Evolutionary conservation across 1,284 basidiomycete genomes (phyloP).

Genomic region (Grifola frondosa): DNA sequence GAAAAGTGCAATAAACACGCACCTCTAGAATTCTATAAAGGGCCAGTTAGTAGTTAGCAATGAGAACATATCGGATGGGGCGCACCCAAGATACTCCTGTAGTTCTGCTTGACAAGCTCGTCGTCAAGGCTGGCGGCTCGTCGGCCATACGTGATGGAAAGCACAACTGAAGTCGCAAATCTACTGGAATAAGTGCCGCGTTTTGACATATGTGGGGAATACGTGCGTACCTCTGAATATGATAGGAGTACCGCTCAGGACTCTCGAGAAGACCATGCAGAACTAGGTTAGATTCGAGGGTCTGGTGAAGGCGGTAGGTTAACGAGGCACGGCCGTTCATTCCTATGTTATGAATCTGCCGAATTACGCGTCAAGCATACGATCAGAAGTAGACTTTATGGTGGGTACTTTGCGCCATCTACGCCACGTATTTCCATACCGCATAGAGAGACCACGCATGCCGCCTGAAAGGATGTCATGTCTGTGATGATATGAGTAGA

Average conservation of each 20-base stretch:
- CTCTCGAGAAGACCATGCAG: slow-evolving; percentile 12
- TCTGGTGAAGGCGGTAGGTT: slow-evolving; percentile 16
- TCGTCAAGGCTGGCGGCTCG: slow-evolving; percentile 31
- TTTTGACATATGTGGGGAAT: too few species aligned
- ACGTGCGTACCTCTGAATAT: slow-evolving; percentile 17
- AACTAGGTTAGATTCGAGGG: slow-evolving; percentile 16
- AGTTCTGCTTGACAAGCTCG: slow-evolving; percentile 23
- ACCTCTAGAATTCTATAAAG: slow-evolving; percentile 45
- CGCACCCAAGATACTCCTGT: slow-evolving; percentile 9
- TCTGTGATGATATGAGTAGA: slow-evolving; percentile 17
- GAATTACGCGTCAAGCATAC: neutral
- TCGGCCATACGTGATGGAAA: slow-evolving; percentile 34
- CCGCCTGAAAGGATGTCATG: slow-evolving; percentile 26
- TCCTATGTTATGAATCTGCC: slow-evolving; percentile 17
- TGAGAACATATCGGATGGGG: neutral
- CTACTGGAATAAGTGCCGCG: too few species aligned
- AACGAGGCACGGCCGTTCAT: slow-evolving; percentile 14
- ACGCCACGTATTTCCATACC: slow-evolving; percentile 16
- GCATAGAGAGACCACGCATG: slow-evolving; percentile 10
- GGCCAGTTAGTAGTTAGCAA: neutral
- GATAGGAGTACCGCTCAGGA: neutral
- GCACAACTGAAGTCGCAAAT: slow-evolving; percentile 32
- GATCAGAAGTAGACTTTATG: neutral
- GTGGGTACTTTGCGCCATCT: slow-evolving; percentile 17
- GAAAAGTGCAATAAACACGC: slow-evolving; percentile 3